Evolutionary conservation across 164 flowering plant genomes (phyloP), one percentile per base, ranked within the genome.

Genomic region (Vitis cinerea): DNA sequence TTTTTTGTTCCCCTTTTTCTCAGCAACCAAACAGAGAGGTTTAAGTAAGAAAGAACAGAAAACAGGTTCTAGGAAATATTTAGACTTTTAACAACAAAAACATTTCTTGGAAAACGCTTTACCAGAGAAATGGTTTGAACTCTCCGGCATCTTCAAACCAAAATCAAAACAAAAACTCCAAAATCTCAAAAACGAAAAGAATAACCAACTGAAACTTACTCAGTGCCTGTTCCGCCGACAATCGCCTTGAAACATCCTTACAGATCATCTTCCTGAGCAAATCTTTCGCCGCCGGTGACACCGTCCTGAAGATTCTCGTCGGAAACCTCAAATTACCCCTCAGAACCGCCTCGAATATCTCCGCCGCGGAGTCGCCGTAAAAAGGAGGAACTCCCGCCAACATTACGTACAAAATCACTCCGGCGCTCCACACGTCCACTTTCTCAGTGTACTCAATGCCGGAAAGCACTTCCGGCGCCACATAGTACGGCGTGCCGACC

Each of bases 401-500:
- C 93, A 92, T 90, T 30, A 84, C 81, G 66, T 91, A 91, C 78
- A 91, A 31, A 76, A 91, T 84, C 54, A 90, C 97, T 0, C 95
- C 97, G 2, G 82, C 85, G 59, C 95, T 90, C 97, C 97, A 92
- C 23, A 92, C 85, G 72, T 90, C 97, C 4, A 85, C 85, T 81
- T 90, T 92, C 89, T 88, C 93, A 30, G 74, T 72, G 55, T 92
- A 92, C 13, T 80, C 89, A 59, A 83, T 81, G 61, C 92, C 93
- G 59, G 68, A 55, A 68, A 92, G 17, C 47, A 92, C 89, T 80
- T 92, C 97, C 71, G 96, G 94, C 73, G 97, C 97, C 60, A 92
- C 92, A 52, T 90, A 92, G 56, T 90, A 90, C 71, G 97, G 94
- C 71, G 97, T 88, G 48, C 97, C 97, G 7, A 90, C 97, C 5